These are phyloP conservation scores for Diaporthe australafricana DNA, from an alignment of 2,329 filamentous ascomycete species.

Conservation along the genomic window DNA sequence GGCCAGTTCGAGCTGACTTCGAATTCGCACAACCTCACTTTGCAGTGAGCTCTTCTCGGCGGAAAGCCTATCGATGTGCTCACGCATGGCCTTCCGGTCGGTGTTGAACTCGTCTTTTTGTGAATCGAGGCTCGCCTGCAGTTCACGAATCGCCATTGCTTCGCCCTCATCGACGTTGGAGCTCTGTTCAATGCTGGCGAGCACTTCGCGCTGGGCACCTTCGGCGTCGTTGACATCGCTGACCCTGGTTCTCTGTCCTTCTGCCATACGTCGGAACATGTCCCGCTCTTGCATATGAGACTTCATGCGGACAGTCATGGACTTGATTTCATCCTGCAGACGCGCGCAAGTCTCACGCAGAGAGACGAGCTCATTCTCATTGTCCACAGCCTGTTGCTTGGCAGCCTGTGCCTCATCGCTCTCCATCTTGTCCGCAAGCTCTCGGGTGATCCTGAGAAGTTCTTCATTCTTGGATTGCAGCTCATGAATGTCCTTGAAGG, in stretches of 20 bases:
- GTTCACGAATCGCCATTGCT: slow-evolving; percentile 83
- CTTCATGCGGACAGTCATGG: slow-evolving; percentile 85
- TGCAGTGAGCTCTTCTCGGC: slow-evolving; percentile 86
- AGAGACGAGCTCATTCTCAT: slow-evolving; percentile 78
- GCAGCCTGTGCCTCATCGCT: slow-evolving; percentile 83
- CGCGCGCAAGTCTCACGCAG: slow-evolving; percentile 47
- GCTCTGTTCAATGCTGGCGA: slow-evolving; percentile 69
- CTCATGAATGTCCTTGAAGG: slow-evolving; percentile 87
- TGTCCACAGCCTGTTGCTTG: slow-evolving; percentile 71
- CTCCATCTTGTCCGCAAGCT: slow-evolving; percentile 90
- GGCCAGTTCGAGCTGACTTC: slow-evolving; percentile 84
- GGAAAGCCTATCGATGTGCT: slow-evolving; percentile 85
- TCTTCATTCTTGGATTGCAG: slow-evolving; percentile 91
- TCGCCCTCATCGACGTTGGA: slow-evolving; percentile 71
- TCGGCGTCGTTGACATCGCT: slow-evolving; percentile 76
- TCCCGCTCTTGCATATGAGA: slow-evolving; percentile 96
- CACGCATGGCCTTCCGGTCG: slow-evolving; percentile 84
- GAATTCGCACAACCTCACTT: slow-evolving; percentile 81
- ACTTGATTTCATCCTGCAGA: slow-evolving; percentile 85
- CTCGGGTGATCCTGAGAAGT: slow-evolving; percentile 82
- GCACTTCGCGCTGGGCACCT: slow-evolving; percentile 68
- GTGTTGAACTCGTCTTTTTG: slow-evolving; percentile 87
- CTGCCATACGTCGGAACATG: slow-evolving; percentile 95
- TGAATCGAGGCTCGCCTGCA: slow-evolving; percentile 90
- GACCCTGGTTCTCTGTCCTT: slow-evolving; percentile 70